These are phyloP conservation scores for Mortierella claussenii DNA, from an alignment of 192 early-diverging fungal genomes.

Conservation along the genomic window DNA sequence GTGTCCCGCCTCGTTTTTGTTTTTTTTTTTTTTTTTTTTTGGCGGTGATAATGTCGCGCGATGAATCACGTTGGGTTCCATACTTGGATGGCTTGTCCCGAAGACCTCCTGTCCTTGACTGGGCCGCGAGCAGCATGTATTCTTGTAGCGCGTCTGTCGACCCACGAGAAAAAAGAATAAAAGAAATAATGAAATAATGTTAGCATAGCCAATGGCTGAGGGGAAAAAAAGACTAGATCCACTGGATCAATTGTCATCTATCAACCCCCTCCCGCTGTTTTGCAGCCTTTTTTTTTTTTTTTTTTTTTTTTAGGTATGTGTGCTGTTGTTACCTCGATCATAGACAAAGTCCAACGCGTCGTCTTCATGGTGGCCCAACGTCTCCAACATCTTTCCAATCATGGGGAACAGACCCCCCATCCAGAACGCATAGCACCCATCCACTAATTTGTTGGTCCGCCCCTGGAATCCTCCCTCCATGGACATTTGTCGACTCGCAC, in stretches of 20 bases:
- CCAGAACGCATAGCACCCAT: constrained; percentile 99
- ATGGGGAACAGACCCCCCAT: constrained; percentile 84
- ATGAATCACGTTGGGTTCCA: constrained; percentile 1
- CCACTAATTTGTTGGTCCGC: constrained; percentile 96
- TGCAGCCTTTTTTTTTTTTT: background rate
- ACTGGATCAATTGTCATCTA: too few species aligned
- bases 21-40: too few species aligned
- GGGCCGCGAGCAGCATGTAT: constrained; percentile 91
- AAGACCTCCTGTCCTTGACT: constrained; percentile 81
- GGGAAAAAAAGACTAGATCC: too few species aligned
- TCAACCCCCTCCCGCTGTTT: background rate
- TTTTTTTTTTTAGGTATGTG: constrained; percentile 1
- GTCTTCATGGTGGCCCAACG: constrained; percentile 22
- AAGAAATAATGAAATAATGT: too few species aligned
- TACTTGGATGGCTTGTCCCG: constrained; percentile 93
- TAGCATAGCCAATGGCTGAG: too few species aligned
- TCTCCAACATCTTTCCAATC: constrained; percentile 59
- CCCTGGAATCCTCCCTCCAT: constrained; percentile 97
- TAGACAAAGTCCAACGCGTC: constrained; percentile 55
- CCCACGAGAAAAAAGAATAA: too few species aligned
- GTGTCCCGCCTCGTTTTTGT: background rate
- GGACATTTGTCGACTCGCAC: constrained; percentile 80
- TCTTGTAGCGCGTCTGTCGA: constrained; percentile 79
- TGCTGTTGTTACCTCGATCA: constrained; percentile 60
- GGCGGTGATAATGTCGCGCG: too few species aligned